A percentile compares a stretch with the other conserved stretches of the same genome.
phyloP scores from a whole-genome alignment of 78 protist genomes.

The Corallochytrium limacisporum region DNA sequence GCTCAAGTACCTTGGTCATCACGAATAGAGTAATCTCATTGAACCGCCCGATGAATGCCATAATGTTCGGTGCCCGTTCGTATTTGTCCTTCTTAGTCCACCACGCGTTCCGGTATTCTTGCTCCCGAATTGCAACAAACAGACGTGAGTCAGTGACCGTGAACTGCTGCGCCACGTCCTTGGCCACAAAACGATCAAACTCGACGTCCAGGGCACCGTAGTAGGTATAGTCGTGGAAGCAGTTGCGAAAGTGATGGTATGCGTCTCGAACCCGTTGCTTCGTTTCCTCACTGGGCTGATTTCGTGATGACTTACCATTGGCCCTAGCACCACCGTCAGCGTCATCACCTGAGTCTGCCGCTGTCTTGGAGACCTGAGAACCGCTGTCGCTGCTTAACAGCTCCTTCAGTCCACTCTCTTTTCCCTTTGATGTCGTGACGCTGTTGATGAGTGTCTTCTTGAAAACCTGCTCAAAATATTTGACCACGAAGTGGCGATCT shows the following conservation, averaged over 20 bases:
- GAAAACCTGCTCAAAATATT: too few species aligned
- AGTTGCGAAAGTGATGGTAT: background rate
- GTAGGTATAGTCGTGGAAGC: background rate
- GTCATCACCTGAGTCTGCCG: too few species aligned
- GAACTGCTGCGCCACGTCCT: background rate
- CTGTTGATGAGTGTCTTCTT: too few species aligned
- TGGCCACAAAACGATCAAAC: background rate
- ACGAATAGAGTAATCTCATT: background rate
- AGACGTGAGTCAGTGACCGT: background rate
- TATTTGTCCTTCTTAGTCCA: background rate
- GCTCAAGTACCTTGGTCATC: background rate
- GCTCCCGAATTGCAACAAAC: background rate
- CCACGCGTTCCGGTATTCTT: background rate
- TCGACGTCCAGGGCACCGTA: background rate
- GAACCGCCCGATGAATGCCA: background rate
- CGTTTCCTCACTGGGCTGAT: too few species aligned
- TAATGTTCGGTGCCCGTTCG: background rate
- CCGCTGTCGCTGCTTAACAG: too few species aligned
- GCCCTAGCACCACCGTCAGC: too few species aligned
- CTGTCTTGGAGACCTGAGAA: too few species aligned
- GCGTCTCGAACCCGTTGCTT: too few species aligned
- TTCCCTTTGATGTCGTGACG: too few species aligned
- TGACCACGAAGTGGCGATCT: too few species aligned
- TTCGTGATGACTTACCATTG: too few species aligned
- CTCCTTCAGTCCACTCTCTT: too few species aligned